These are phyloP conservation scores for Nyctanthes arbortristis DNA, from an alignment of 257 asterid species.

Conservation along the genomic window DNA sequence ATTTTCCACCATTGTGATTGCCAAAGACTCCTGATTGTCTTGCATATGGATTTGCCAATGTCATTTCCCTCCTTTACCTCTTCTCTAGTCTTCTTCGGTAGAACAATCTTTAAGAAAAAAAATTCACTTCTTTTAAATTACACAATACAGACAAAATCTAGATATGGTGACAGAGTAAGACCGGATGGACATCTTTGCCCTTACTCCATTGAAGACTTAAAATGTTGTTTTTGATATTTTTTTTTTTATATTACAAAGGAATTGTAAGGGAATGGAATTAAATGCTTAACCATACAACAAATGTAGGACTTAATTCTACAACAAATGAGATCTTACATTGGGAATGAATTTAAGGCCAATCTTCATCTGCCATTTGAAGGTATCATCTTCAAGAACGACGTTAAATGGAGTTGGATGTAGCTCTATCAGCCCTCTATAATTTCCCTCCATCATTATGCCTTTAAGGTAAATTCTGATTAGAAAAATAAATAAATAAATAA, in stretches of 20 bases:
- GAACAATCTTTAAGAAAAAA: constrained; percentile 21
- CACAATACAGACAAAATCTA: too few relatives aligned
- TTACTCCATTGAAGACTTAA: too few relatives aligned
- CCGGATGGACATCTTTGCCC: too few relatives aligned
- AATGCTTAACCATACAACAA: too few relatives aligned
- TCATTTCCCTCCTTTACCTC: constrained; percentile 25
- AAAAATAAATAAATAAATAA: background rate
- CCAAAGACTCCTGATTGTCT: constrained; percentile 38
- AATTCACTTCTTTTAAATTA: background rate
- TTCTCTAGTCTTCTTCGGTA: constrained; percentile 29
- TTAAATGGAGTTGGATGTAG: constrained; percentile 60
- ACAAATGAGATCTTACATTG: constrained; percentile 29
- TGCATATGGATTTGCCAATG: constrained; percentile 37
- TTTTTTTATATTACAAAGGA: too few relatives aligned
- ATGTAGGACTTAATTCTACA: background rate
- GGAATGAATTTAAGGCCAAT: constrained; percentile 59
- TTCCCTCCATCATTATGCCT: constrained; percentile 65
- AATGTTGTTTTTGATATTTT: background rate
- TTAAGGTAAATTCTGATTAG: constrained; percentile 57
- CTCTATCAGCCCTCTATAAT: constrained; percentile 42
- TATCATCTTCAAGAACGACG: constrained; percentile 70
- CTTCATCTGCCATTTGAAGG: constrained; percentile 62
- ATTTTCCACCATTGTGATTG: constrained; percentile 49
- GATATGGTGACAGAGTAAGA: too few relatives aligned
- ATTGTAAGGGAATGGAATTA: too few relatives aligned